Conservation (phyloP, 2,329 filamentous ascomycete species). For the Botrytis paeoniae region DNA sequence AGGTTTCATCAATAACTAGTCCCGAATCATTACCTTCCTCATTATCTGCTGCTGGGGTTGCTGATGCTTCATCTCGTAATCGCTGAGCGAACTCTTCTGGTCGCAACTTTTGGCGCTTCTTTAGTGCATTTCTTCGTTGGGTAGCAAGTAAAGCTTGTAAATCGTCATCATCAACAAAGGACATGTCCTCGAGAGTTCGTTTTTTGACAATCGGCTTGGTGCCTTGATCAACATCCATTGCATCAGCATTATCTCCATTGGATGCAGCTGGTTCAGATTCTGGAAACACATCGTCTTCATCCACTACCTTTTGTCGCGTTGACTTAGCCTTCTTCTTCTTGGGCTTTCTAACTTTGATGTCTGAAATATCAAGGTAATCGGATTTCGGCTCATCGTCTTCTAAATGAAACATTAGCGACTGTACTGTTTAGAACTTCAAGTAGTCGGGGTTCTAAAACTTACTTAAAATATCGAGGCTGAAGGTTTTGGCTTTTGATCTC, state of each 20-base stretch:
- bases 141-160: slow-evolving; percentile 79
- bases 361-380: slow-evolving; percentile 83
- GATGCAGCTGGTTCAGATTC: slow-evolving; percentile 38
- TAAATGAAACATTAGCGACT: slow-evolving; percentile 38
- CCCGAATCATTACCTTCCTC: slow-evolving; percentile 55
- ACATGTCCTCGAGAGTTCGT: slow-evolving; percentile 60
- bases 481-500: slow-evolving; percentile 62
- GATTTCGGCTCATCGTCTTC: slow-evolving; percentile 66
- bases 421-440: slow-evolving; percentile 14
- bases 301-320: slow-evolving; percentile 65
- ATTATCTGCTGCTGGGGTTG: slow-evolving; percentile 56
- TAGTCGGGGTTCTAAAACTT: slow-evolving; percentile 31
- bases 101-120: slow-evolving; percentile 83
- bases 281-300: slow-evolving; percentile 58
- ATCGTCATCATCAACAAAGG: slow-evolving; percentile 87
- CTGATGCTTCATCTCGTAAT: slow-evolving; percentile 60
- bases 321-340: slow-evolving; percentile 87
- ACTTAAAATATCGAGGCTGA: slow-evolving; percentile 73
- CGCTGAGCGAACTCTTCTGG: slow-evolving; percentile 86
- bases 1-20: slow-evolving; percentile 91
- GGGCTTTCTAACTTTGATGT: slow-evolving; percentile 90
- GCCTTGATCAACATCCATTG: slow-evolving; percentile 76
- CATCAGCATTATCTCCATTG: slow-evolving; percentile 41
- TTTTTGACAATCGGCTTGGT: slow-evolving; percentile 52
- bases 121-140: slow-evolving; percentile 80